Percentiles rank a stretch among this genome's conserved stretches.
These are phyloP conservation scores for Penstemon davidsonii DNA, from an alignment of 257 asterid genomes.

Conservation along the genomic window DNA sequence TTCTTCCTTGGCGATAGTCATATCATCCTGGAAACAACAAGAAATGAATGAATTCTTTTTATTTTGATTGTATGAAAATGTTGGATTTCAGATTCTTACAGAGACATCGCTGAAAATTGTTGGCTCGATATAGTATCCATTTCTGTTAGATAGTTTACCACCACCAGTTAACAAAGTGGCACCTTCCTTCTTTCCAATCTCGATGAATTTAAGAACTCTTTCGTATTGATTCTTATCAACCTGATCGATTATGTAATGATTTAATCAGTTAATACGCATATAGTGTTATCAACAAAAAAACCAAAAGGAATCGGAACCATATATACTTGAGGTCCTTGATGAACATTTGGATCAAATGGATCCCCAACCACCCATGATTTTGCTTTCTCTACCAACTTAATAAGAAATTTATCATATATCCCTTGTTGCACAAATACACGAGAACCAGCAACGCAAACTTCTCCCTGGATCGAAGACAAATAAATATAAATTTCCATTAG, in stretches of 20 bases:
- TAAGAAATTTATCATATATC: constrained; percentile 53
- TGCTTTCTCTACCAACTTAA: constrained; percentile 53
- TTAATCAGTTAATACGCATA: neutral
- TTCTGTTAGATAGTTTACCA: constrained; percentile 52
- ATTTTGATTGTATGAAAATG: neutral
- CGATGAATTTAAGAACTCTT: constrained; percentile 56
- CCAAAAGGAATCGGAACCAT: neutral
- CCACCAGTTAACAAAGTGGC: constrained; percentile 62
- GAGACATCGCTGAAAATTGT: constrained; percentile 64
- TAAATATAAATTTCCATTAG: too few relatives aligned
- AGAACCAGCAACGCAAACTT: constrained; percentile 74
- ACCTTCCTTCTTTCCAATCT: constrained; percentile 71
- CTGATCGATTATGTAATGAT: constrained; percentile 26
- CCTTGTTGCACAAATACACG: constrained; percentile 81
- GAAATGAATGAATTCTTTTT: neutral
- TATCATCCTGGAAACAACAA: constrained; percentile 56
- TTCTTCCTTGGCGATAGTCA: constrained; percentile 76
- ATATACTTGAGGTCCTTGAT: constrained; percentile 76
- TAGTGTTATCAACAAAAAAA: neutral
- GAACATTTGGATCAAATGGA: constrained; percentile 65
- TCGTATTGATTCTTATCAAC: constrained; percentile 59
- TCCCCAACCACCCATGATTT: constrained; percentile 69
- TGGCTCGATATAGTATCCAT: constrained; percentile 79
- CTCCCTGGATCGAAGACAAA: constrained; percentile 49
- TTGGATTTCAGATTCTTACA: constrained; percentile 33